Evolutionary conservation across 192 early-diverging fungal species (phyloP).

Genomic region (Spizellomyces punctatus): DNA sequence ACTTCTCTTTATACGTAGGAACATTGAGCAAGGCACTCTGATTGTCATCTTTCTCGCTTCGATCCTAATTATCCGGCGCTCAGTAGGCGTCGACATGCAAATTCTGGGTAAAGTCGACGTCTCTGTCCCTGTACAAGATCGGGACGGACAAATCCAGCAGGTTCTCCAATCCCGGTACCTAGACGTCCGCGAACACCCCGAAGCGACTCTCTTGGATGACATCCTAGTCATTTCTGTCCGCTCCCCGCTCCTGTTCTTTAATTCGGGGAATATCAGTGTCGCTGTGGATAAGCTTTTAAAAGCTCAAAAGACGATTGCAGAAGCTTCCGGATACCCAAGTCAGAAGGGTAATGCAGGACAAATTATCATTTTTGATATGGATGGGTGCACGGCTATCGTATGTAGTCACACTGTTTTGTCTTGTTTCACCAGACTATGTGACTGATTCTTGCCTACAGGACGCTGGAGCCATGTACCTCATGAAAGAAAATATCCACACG

Average conservation of each 20-base stretch:
- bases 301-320: conserved; percentile 23
- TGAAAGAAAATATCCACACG: conserved; percentile 25
- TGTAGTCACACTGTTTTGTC: not conserved
- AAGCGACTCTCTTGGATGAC: conserved; percentile 37
- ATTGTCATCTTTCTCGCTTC: conserved; percentile 34
- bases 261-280: conserved; percentile 40
- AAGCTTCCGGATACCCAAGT: not conserved
- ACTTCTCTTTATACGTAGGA: not conserved
- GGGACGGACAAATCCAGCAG: not conserved
- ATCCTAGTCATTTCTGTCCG: conserved; percentile 34
- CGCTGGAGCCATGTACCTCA: conserved; percentile 31
- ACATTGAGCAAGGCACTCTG: conserved; percentile 34
- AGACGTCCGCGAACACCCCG: conserved; percentile 39
- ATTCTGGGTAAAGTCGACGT: conserved; percentile 35
- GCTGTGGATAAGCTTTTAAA: conserved; percentile 37
- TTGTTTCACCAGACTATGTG: not conserved
- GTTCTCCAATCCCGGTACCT: conserved; percentile 6
- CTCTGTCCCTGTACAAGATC: not conserved
- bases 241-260: conserved; percentile 45
- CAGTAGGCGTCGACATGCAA: conserved; percentile 32
- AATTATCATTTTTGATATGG: conserved; percentile 12
- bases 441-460: conserved; percentile 3
- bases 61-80: conserved; percentile 39
- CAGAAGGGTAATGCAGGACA: not conserved
- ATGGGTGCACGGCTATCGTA: not conserved